Evolutionary conservation across 805 yeast genomes (phyloP), one percentile per base, ranked within the genome.

Genomic region (Wickerhamiella nectarea): DNA sequence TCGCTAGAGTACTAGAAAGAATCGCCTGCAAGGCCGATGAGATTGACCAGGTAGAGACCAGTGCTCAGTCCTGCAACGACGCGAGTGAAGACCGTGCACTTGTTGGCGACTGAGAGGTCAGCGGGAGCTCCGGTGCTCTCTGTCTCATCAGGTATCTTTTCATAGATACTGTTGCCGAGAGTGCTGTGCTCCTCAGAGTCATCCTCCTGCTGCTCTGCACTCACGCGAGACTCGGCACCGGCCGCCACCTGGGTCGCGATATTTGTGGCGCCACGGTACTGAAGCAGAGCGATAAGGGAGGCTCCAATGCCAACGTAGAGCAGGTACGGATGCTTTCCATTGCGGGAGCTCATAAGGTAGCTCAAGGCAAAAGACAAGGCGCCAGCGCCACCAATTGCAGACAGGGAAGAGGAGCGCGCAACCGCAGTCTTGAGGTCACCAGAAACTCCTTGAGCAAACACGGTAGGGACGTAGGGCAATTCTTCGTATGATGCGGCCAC

Each of bases 251-350:
- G 56, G 12, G 36, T 38, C 15, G 38, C 28, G 31, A 53, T 47
- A 39, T 54, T 51, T 24, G 39, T 45, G 10, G 57, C 49, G 28
- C 57, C 57, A 37, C 45, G 47, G 44, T 34, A 44, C 50, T 54
- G 57, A 38, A 54, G 49, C 20, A 45, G 45, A 12, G 55, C 57
- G 3, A 54, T 52, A 18, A 54, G 45, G 12, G 62, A 62, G 21
- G 58, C 53, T 9, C 62, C 55, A 14, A 58, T 45, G 7, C 60
- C 63, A 15, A 56, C 50, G 48, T 61, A 60, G 21, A 61, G 46
- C 47, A 61, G 52, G 44, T 61, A 61, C 10, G 65, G 65, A 50
- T 61, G 65, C 40, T 55, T 49, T 36, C 54, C 58, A 15, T 48
- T 37, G 25, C 54, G 50, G 7, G 52, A 45, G 36, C 63, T 50